Conservation (phyloP, 495 filamentous ascomycete genomes). For the Daldinia grandis region DNA sequence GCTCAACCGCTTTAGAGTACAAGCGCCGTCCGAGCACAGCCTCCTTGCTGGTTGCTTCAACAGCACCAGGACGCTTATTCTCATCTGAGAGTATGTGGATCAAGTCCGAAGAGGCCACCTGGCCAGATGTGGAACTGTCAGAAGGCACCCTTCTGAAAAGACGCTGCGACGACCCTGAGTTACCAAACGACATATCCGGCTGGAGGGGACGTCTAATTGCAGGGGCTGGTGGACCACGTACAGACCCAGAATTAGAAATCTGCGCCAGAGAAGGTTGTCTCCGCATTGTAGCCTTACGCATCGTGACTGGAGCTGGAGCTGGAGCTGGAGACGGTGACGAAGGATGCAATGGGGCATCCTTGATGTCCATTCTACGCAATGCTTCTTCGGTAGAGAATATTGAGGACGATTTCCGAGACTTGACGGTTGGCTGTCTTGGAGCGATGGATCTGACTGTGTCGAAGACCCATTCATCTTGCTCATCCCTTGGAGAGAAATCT, state of each 20-base stretch:
- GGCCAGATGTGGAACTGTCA: slow-evolving; percentile 62
- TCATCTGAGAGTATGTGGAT: slow-evolving; percentile 50
- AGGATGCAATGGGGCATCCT: slow-evolving; percentile 62
- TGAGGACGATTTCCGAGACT: slow-evolving; percentile 62
- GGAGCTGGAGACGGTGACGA: slow-evolving; percentile 55
- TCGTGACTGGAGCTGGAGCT: slow-evolving; percentile 51
- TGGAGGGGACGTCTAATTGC: slow-evolving; percentile 73
- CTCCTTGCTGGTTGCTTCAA: slow-evolving; percentile 75
- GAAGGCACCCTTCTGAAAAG: slow-evolving; percentile 87
- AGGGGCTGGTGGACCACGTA: slow-evolving; percentile 62
- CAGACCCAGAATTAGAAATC: slow-evolving; percentile 53
- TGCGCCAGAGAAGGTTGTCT: slow-evolving; percentile 62
- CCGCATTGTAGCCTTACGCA: slow-evolving; percentile 59
- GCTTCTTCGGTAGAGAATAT: slow-evolving; percentile 62
- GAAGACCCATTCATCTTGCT: slow-evolving; percentile 95
- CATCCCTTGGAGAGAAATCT: slow-evolving; percentile 70
- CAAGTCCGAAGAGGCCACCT: slow-evolving; percentile 46
- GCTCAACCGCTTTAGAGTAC: slow-evolving; percentile 80
- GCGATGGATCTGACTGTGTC: slow-evolving; percentile 81
- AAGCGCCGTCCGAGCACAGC: slow-evolving; percentile 78
- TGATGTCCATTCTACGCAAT: slow-evolving; percentile 68
- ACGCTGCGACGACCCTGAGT: slow-evolving; percentile 85
- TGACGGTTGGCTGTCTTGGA: slow-evolving; percentile 54
- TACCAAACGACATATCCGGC: slow-evolving; percentile 88
- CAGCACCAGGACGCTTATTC: slow-evolving; percentile 52